Conservation (phyloP, 192 early-diverging fungal genomes). For the Entomortierella beljakovae region DNA sequence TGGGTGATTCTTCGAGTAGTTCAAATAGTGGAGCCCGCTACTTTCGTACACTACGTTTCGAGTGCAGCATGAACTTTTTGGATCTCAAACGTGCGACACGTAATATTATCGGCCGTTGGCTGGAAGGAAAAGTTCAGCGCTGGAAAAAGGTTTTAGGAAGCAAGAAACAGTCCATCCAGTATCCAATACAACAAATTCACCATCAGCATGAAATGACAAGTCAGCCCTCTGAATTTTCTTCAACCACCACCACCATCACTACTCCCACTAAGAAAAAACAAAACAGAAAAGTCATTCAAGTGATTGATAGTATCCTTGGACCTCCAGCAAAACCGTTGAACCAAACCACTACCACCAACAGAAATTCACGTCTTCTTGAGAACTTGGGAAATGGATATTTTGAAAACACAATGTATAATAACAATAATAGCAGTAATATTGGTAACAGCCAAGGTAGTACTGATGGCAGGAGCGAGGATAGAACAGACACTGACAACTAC, state of each 20-base stretch:
- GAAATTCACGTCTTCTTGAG: no score
- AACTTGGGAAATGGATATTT: no score
- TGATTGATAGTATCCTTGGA: conserved; percentile 22
- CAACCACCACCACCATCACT: not conserved
- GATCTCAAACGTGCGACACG: conserved; percentile 45
- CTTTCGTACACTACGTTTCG: conserved; percentile 21
- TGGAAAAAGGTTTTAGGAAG: conserved; percentile 39
- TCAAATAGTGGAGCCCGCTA: conserved; percentile 22
- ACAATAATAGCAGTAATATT: not conserved
- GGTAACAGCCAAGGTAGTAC: not conserved
- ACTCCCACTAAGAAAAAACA: not conserved
- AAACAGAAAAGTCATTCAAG: conserved; percentile 6
- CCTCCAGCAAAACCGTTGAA: not conserved
- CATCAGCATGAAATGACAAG: no score
- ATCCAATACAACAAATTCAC: not conserved
- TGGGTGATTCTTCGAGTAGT: not conserved
- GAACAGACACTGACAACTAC: not conserved
- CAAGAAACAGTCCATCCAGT: no score
- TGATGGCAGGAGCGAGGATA: not conserved
- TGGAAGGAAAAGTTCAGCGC: conserved; percentile 46
- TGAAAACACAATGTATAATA: no score
- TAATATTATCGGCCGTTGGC: conserved; percentile 43
- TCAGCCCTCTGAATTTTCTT: not conserved
- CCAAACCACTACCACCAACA: no score
- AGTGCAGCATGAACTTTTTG: conserved; percentile 55